Evolutionary conservation across 2,329 filamentous ascomycete species (phyloP).

Genomic region (Tolypocladium pustulatum): DNA sequence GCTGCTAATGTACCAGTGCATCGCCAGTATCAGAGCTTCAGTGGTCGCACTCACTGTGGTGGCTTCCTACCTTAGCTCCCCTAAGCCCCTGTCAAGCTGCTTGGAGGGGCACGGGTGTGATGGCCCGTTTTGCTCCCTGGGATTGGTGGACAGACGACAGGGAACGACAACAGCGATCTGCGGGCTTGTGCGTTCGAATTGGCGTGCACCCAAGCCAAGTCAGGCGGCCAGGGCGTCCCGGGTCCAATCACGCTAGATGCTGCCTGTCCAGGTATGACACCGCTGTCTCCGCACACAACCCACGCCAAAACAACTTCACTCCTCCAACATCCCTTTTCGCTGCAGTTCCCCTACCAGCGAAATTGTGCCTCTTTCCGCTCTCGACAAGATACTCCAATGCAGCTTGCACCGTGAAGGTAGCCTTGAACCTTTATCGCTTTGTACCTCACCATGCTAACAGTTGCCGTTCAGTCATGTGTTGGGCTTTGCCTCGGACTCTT

Average conservation of each 20-base stretch:
- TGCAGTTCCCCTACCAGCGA: not conserved
- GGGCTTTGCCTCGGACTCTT: not conserved
- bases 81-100: not conserved
- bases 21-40: not conserved
- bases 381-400: not conserved
- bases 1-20: not conserved
- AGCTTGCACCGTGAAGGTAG: not conserved
- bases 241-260: not conserved
- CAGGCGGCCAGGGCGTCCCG: not conserved
- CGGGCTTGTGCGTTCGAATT: not conserved
- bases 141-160: not conserved
- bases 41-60: not conserved
- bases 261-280: not conserved
- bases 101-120: not conserved
- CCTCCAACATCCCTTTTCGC: not conserved
- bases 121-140: not conserved
- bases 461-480: not conserved
- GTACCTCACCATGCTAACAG: not conserved
- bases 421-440: not conserved
- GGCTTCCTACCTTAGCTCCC: too few relatives aligned
- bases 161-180: not conserved
- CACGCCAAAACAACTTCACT: not conserved
- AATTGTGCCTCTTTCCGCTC: not conserved
- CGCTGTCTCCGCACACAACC: not conserved
- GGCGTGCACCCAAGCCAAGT: not conserved